These are phyloP conservation scores for Pseudogymnoascus sp. DNA, from an alignment of 2,329 filamentous ascomycete species.

Conservation along the genomic window DNA sequence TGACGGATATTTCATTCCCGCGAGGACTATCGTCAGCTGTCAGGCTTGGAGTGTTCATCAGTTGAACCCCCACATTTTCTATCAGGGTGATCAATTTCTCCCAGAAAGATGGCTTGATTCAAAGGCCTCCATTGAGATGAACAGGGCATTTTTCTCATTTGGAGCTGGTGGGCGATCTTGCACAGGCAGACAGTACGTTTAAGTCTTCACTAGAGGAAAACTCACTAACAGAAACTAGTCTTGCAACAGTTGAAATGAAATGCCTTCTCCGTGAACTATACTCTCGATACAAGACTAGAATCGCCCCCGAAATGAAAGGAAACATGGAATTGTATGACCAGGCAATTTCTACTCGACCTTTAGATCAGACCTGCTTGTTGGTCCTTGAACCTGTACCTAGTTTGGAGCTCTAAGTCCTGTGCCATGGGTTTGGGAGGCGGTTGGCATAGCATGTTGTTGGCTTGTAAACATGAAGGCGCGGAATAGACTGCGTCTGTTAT, in stretches of 20 bases:
- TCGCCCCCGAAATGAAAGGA: slow-evolving; percentile 44
- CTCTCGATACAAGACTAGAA: slow-evolving; percentile 43
- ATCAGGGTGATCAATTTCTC: slow-evolving; percentile 66
- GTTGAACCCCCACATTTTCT: slow-evolving; percentile 60
- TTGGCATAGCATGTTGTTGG: background rate
- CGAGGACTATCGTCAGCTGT: slow-evolving; percentile 48
- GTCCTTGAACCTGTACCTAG: slow-evolving; percentile 13
- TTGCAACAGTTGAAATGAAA: slow-evolving; percentile 63
- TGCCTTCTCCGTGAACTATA: slow-evolving; percentile 55
- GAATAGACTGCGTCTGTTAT: background rate
- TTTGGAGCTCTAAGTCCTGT: background rate
- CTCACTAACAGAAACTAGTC: slow-evolving; percentile 28
- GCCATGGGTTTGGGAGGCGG: background rate
- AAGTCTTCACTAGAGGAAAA: background rate
- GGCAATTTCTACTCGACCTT: slow-evolving; percentile 56
- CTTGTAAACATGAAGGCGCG: background rate
- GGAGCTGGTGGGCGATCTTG: slow-evolving; percentile 58
- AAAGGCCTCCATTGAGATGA: slow-evolving; percentile 64
- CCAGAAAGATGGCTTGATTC: slow-evolving; percentile 77
- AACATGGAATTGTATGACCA: slow-evolving; percentile 61
- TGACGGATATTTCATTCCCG: slow-evolving; percentile 47
- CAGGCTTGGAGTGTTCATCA: slow-evolving; percentile 55
- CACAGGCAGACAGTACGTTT: slow-evolving; percentile 57
- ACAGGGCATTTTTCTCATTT: slow-evolving; percentile 57
- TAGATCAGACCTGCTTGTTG: slow-evolving; percentile 51